Evolutionary conservation across 306 rosid genomes (phyloP).

Genomic region (Casuarina glauca): DNA sequence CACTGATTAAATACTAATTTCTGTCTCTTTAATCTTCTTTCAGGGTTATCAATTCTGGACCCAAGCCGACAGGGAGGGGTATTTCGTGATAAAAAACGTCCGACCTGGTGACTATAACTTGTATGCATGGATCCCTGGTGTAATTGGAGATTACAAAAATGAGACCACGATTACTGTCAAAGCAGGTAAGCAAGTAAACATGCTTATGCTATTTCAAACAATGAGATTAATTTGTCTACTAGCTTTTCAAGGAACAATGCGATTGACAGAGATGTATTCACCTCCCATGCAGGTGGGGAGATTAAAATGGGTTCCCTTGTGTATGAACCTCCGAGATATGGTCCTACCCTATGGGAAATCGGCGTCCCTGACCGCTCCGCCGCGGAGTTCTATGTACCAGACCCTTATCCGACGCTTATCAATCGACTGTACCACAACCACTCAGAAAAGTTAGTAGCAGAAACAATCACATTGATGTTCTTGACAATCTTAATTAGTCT

Average conservation of each 20-base stretch:
- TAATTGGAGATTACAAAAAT: slow-evolving; percentile 70
- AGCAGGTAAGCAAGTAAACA: slow-evolving; percentile 37
- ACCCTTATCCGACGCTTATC: slow-evolving; percentile 38
- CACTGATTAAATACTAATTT: neutral
- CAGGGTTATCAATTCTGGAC: slow-evolving; percentile 95
- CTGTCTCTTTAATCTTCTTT: slow-evolving; percentile 1
- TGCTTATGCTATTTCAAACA: no score
- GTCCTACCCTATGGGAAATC: slow-evolving; percentile 83
- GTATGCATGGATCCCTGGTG: slow-evolving; percentile 78
- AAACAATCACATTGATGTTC: no score
- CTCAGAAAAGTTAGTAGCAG: neutral
- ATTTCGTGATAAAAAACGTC: slow-evolving; percentile 50
- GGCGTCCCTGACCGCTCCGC: slow-evolving; percentile 91
- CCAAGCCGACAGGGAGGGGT: slow-evolving; percentile 45
- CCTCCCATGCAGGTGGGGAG: slow-evolving; percentile 33
- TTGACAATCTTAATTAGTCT: neutral
- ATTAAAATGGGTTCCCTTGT: slow-evolving; percentile 37
- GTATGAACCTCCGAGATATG: slow-evolving; percentile 72
- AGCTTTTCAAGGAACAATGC: no score
- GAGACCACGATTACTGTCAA: slow-evolving; percentile 35
- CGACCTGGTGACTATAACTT: slow-evolving; percentile 67
- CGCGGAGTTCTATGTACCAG: slow-evolving; percentile 62
- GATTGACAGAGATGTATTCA: no score
- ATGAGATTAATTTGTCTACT: no score
- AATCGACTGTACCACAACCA: neutral